Evolutionary conservation across 169 alveolate species (phyloP).

Genomic region (Plasmodium gonderi): DNA sequence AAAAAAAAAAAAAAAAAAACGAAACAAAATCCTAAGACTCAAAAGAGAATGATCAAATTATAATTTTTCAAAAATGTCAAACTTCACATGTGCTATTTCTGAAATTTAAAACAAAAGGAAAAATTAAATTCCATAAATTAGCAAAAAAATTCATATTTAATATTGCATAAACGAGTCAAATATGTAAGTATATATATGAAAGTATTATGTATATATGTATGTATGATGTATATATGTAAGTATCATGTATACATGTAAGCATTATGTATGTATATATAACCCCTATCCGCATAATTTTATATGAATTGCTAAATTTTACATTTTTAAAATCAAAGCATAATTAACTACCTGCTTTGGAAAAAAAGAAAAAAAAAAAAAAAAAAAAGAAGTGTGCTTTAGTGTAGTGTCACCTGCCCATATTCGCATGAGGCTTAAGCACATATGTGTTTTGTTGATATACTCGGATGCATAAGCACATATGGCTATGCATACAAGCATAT

Average conservation of each 20-base stretch:
- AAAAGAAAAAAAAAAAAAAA: neutral
- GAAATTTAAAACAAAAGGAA: slow-evolving; percentile 25
- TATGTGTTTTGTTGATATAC: neutral
- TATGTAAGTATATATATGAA: too few species aligned
- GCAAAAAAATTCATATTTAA: neutral
- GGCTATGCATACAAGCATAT: neutral
- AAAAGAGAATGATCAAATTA: slow-evolving; percentile 7
- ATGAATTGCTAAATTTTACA: neutral
- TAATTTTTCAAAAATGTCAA: slow-evolving; percentile 8
- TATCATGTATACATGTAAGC: neutral
- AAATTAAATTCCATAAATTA: slow-evolving; percentile 10
- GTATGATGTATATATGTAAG: neutral
- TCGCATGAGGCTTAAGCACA: neutral
- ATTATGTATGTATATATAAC: neutral
- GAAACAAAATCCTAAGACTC: slow-evolving; percentile 20
- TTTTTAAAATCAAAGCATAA: neutral
- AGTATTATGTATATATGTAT: neutral
- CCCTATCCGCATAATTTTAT: neutral
- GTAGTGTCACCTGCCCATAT: neutral
- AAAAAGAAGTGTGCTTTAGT: neutral
- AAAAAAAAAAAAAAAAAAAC: slow-evolving; percentile 25
- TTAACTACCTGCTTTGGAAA: neutral
- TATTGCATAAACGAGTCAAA: neutral
- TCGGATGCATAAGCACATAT: neutral
- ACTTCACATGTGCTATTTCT: slow-evolving; percentile 7